These are phyloP conservation scores for Debaryomyces prosopidis DNA, from an alignment of 805 yeast species.

Conservation along the genomic window DNA sequence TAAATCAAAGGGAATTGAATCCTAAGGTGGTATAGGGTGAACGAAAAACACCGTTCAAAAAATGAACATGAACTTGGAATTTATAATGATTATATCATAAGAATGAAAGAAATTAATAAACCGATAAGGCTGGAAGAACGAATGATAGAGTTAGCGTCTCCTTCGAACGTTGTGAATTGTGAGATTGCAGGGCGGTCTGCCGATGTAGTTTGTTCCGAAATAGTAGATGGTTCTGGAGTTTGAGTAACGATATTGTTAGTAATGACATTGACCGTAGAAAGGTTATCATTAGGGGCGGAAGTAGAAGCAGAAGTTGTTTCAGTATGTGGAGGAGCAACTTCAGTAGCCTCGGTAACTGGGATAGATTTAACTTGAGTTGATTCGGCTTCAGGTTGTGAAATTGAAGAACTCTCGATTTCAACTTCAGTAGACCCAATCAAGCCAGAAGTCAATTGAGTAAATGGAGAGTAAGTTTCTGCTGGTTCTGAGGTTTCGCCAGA, in stretches of 20 bases:
- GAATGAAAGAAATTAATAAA: conserved; percentile 19
- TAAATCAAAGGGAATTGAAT: too few species aligned
- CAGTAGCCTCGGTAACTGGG: conserved; percentile 1
- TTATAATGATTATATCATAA: conserved; percentile 9
- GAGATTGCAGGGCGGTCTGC: conserved; percentile 6
- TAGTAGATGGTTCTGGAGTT: conserved; percentile 19
- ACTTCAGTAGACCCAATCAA: conserved; percentile 4
- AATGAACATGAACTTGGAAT: too few species aligned
- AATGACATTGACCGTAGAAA: conserved; percentile 38
- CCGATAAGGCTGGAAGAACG: conserved; percentile 23
- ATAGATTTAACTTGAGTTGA: conserved; percentile 2
- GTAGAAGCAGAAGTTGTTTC: conserved; percentile 5
- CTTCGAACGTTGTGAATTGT: conserved; percentile 26
- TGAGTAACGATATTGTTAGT: conserved; percentile 42
- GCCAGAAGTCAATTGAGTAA: conserved; percentile 1
- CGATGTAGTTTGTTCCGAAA: conserved; percentile 14
- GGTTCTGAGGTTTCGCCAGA: conserved; percentile 10
- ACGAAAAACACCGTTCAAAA: too few species aligned
- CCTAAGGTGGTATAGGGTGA: too few species aligned
- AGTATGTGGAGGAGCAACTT: background rate
- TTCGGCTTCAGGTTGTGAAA: background rate
- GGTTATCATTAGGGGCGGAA: conserved; percentile 11
- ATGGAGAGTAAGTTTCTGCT: conserved; percentile 7
- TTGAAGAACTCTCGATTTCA: conserved; percentile 7
- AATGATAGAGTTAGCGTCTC: conserved; percentile 23